These are phyloP conservation scores for Oemleria cerasiformis DNA, from an alignment of 306 rosid genomes.

Conservation along the genomic window DNA sequence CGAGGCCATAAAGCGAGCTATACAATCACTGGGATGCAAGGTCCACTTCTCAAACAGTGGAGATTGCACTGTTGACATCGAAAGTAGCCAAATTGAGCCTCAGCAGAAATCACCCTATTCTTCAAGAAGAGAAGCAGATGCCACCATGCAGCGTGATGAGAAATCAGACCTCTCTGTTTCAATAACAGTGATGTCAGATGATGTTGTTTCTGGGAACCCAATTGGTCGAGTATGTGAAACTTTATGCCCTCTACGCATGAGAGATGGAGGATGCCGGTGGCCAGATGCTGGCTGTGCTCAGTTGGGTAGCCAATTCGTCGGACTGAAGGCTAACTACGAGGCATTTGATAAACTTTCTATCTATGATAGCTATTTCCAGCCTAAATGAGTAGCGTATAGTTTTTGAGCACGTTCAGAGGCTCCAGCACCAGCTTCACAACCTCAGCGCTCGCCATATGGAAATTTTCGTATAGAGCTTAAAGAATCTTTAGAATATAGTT, in stretches of 20 bases:
- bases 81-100: conserved; percentile 46
- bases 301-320: conserved; percentile 76
- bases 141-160: conserved; percentile 35
- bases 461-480: conserved; percentile 7
- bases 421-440: neutral
- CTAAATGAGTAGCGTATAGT: conserved; percentile 32
- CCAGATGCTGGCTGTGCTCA: conserved; percentile 88
- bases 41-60: conserved; percentile 66
- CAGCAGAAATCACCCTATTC: conserved; percentile 29
- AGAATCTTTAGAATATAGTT: conserved; percentile 11
- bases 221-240: conserved; percentile 61
- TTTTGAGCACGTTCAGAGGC: conserved; percentile 10
- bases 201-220: conserved; percentile 33
- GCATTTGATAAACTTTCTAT: conserved; percentile 82
- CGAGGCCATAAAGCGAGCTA: conserved; percentile 75
- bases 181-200: conserved; percentile 38
- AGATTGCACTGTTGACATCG: conserved; percentile 66
- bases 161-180: conserved; percentile 51
- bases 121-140: conserved; percentile 41
- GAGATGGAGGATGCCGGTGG: conserved; percentile 86
- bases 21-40: conserved; percentile 85
- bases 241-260: conserved; percentile 66
- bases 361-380: conserved; percentile 74
- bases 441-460: neutral
- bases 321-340: conserved; percentile 88